These are phyloP conservation scores for Sutorius eximius DNA, from an alignment of 1,284 basidiomycete genomes.

Conservation along the genomic window DNA sequence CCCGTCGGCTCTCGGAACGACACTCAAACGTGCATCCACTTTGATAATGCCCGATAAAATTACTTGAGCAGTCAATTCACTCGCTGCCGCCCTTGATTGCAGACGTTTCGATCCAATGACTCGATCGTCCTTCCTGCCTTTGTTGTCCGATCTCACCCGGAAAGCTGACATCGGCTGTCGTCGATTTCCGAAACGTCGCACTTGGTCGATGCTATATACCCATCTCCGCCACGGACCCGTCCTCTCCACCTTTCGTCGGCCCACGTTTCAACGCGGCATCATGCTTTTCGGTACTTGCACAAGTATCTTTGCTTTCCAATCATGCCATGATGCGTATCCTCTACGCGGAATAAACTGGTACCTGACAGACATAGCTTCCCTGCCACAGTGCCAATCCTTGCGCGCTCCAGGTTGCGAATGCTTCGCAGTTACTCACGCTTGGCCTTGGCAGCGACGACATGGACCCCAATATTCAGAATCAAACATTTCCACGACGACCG, in stretches of 20 bases:
- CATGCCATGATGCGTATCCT: conserved; percentile 5
- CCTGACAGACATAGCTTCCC: conserved; percentile 2
- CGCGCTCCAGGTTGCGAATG: background rate
- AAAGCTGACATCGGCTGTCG: background rate
- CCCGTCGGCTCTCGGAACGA: background rate
- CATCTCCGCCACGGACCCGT: background rate
- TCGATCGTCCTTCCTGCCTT: too few relatives aligned
- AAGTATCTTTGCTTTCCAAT: background rate
- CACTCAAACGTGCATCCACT: background rate
- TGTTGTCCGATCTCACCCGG: too few relatives aligned
- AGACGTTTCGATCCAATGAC: too few relatives aligned
- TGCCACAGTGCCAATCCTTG: background rate
- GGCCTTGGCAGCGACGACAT: conserved; percentile 14
- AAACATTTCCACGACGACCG: conserved; percentile 23
- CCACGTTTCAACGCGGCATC: background rate
- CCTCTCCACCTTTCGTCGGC: background rate
- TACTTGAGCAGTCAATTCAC: background rate
- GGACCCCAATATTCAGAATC: background rate
- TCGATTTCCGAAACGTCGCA: background rate
- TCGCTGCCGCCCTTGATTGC: background rate
- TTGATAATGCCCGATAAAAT: background rate
- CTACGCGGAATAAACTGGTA: conserved; percentile 22
- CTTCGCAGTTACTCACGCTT: conserved; percentile 4
- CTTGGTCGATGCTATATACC: background rate
- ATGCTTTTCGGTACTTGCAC: background rate